Evolutionary conservation across 1,284 basidiomycete species (phyloP), one percentile per base, ranked within the genome.

Genomic region (Erythrobasidium hasegawianum): DNA sequence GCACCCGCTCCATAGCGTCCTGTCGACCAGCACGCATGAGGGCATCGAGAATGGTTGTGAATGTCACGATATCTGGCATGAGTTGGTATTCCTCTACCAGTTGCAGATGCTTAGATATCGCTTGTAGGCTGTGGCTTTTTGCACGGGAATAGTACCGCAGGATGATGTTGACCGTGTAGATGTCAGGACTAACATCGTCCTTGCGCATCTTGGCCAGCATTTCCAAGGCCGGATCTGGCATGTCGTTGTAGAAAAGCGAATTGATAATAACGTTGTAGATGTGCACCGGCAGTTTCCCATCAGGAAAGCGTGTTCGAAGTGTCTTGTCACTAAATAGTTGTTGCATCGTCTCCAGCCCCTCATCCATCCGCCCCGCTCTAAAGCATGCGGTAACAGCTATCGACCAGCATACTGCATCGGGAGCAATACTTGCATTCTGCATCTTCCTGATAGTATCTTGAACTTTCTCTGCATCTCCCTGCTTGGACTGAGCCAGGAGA

Each of bases 11-110:
- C 20, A 65, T 41, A 16, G 62, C 62, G 52, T 65, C 62, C 2
- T 43, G 29, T 14, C 62, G 41, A 9, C 62, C 62, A 24, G 62
- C 62, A 14, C 55, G 45, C 13, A 65, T 10, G 26, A 65, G 39
- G 9, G 62, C 62, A 22, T 65, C 62, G n/a, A 65, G 47, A 9
- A 65, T 20, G 29, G 55, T 65, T 11, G 62, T 57, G 2, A 65
- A 49, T 2, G 62, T 65, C 22, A 55, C 53, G 8, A 56, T 53
- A 43, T 65, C 62, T 10, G 62, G 62, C 33, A 38, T 33, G 8
- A 65, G 20, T 14, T 33, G 22, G 29, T 40, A 45, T 4, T 41
- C 27, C 18, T 55, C 38, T 13, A 65, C n/a, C 9, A 53, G 16
- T 27, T 65, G 29, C 2, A 65, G 20, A 4, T 33, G 49, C 9